Percentiles rank a stretch among this genome's conserved stretches.
phyloP scores from a whole-genome alignment of 768 basidiomycete genomes.

The Suillus weaverae region DNA sequence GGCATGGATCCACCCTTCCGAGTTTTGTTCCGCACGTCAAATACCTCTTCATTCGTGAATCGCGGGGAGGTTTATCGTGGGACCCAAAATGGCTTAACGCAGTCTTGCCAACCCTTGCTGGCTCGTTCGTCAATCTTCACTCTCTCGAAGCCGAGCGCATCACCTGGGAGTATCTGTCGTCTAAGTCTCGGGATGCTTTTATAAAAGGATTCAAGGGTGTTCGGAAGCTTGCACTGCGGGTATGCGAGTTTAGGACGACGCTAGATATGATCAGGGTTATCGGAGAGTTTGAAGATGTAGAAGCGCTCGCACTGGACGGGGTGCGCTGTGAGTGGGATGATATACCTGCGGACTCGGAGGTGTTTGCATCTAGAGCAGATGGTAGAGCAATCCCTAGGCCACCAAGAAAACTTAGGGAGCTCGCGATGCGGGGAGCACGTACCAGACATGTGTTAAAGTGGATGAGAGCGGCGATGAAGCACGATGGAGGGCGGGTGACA shows the following conservation, averaged over 20 bases:
- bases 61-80: slow-evolving; percentile 30
- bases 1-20: slow-evolving; percentile 38
- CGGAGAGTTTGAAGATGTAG: slow-evolving; percentile 26
- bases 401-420: slow-evolving; percentile 22
- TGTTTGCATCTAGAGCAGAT: slow-evolving; percentile 6
- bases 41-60: slow-evolving; percentile 28
- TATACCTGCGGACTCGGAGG: not conserved
- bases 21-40: slow-evolving; percentile 58
- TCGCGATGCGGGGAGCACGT: slow-evolving; percentile 25
- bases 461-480: slow-evolving; percentile 23
- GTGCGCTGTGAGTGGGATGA: slow-evolving; percentile 21
- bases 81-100: slow-evolving; percentile 35
- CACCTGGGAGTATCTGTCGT: slow-evolving; percentile 34
- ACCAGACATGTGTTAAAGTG: slow-evolving; percentile 30
- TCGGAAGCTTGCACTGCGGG: slow-evolving; percentile 22
- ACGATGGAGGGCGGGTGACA: slow-evolving; percentile 4
- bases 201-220: slow-evolving; percentile 24
- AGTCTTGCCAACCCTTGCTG: slow-evolving; percentile 25
- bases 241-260: slow-evolving; percentile 26
- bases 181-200: slow-evolving; percentile 26
- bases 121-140: slow-evolving; percentile 21
- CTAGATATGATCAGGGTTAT: slow-evolving; percentile 30
- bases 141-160: slow-evolving; percentile 30
- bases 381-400: slow-evolving; percentile 14
- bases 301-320: slow-evolving; percentile 30